These are phyloP conservation scores for Yarrowia porcina DNA, from an alignment of 805 yeast species.

Conservation along the genomic window DNA sequence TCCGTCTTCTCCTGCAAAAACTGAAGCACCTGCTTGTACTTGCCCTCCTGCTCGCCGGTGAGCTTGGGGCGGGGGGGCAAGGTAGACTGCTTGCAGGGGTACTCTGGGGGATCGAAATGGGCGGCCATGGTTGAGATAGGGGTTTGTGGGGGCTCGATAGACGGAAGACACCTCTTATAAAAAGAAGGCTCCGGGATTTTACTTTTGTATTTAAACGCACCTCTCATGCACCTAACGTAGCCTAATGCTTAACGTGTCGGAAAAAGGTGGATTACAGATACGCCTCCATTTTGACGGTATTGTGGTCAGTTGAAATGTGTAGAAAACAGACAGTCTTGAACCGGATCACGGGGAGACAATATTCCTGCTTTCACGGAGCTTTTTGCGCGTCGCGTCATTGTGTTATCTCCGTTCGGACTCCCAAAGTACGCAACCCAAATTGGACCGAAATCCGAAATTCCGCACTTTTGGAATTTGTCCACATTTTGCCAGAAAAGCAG, in stretches of 20 bases:
- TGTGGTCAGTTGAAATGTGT: background rate
- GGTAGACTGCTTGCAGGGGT: slow-evolving; percentile 49
- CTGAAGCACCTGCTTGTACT: slow-evolving; percentile 58
- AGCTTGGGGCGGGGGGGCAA: slow-evolving; percentile 52
- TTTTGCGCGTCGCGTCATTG: background rate
- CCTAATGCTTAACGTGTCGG: background rate
- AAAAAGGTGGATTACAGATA: background rate
- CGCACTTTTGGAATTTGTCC: background rate
- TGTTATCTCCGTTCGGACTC: background rate
- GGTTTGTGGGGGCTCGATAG: background rate
- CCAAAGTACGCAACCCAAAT: background rate
- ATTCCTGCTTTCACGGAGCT: background rate
- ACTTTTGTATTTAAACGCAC: background rate
- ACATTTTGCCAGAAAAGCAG: background rate
- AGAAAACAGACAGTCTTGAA: background rate
- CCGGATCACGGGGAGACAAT: background rate
- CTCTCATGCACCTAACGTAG: background rate
- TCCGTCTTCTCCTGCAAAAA: slow-evolving; percentile 49
- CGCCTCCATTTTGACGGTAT: background rate
- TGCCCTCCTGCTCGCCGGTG: slow-evolving; percentile 52
- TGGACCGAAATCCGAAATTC: slow-evolving; percentile 1
- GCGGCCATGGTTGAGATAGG: slow-evolving; percentile 27
- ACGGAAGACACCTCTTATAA: background rate
- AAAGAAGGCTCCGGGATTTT: background rate
- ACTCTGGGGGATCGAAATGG: slow-evolving; percentile 50